Evolutionary conservation across 73 alveolate genomes (phyloP).

Genomic region (Tetrahymena malaccensis): DNA sequence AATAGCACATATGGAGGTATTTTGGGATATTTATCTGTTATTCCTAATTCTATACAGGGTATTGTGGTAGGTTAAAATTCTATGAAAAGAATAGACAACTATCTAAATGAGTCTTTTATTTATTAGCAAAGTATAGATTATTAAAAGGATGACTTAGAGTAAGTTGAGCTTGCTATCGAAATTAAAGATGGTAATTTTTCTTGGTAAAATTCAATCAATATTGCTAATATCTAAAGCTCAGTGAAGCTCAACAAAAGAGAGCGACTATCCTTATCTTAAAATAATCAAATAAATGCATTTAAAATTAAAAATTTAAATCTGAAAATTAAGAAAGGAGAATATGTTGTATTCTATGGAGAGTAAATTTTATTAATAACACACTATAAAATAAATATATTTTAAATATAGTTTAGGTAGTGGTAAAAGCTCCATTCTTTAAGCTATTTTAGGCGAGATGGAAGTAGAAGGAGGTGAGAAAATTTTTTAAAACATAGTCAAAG

Average conservation of each 20-base stretch:
- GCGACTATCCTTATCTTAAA: background rate
- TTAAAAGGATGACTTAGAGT: background rate
- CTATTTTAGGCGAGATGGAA: constrained; percentile 9
- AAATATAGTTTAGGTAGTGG: constrained; percentile 13
- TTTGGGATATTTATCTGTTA: background rate
- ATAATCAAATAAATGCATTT: background rate
- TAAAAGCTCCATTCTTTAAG: constrained; percentile 4
- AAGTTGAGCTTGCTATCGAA: background rate
- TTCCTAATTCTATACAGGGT: background rate
- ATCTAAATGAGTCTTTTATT: background rate
- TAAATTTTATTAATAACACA: background rate
- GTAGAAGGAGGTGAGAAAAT: constrained; percentile 36
- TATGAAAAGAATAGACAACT: background rate
- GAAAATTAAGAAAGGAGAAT: background rate
- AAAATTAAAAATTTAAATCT: background rate
- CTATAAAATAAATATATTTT: background rate
- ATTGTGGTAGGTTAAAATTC: background rate
- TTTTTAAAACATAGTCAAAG: constrained; percentile 9
- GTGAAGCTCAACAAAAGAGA: background rate
- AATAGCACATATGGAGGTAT: background rate
- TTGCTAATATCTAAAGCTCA: background rate
- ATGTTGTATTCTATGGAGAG: background rate
- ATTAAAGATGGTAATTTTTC: background rate
- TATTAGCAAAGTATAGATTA: background rate
- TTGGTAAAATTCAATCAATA: background rate